phyloP scores from a whole-genome alignment of 2,329 filamentous ascomycete genomes.

The Ceratocystis smalleyi region DNA sequence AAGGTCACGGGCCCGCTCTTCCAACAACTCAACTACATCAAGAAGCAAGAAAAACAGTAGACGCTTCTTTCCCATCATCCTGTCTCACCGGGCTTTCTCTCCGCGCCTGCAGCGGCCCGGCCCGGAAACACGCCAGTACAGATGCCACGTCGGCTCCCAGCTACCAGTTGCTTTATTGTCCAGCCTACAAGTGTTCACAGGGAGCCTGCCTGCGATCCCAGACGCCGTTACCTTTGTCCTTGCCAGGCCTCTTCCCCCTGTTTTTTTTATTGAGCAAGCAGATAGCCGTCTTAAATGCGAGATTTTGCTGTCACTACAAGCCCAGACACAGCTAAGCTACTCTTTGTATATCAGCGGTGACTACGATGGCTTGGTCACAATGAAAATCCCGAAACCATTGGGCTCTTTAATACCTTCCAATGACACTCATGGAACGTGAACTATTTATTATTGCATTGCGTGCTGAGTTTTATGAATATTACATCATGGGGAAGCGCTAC shows the following conservation, averaged over 20 bases:
- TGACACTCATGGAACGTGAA: neutral
- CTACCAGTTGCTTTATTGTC: slow-evolving; percentile 12
- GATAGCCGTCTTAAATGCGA: neutral
- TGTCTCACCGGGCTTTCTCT: neutral
- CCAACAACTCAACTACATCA: slow-evolving; percentile 60
- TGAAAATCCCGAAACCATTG: neutral
- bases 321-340: neutral
- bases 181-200: neutral
- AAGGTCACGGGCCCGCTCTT: slow-evolving; percentile 69
- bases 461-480: no score
- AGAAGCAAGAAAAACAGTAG: slow-evolving; percentile 31
- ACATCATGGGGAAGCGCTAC: no score
- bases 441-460: neutral
- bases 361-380: neutral
- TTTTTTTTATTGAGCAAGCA: neutral
- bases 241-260: neutral
- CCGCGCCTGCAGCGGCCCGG: neutral
- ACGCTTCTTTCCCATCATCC: neutral
- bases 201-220: slow-evolving; percentile 11
- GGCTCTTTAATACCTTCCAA: neutral
- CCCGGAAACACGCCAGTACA: slow-evolving; percentile 7
- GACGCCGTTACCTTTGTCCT: slow-evolving; percentile 6
- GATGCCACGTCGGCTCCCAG: slow-evolving; percentile 11
- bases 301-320: neutral
- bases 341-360: neutral